These are phyloP conservation scores for Actinomucor elegans DNA, from an alignment of 371 early-diverging fungal genomes.

Conservation along the genomic window DNA sequence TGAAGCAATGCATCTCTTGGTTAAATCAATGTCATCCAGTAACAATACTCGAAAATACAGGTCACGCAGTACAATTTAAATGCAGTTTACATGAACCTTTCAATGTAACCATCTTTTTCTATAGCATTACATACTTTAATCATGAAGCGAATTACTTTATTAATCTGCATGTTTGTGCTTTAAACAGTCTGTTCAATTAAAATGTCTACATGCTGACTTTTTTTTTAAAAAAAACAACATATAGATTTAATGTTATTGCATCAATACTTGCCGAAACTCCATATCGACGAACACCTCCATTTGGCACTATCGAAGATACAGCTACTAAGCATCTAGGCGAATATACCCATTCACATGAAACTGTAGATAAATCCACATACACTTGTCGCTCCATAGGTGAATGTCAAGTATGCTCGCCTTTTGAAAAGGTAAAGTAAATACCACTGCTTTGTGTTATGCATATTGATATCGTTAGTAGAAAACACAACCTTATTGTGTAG, in stretches of 20 bases:
- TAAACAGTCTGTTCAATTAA: no score
- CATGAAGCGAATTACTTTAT: no score
- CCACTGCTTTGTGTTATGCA: background rate
- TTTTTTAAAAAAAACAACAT: no score
- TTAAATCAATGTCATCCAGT: no score
- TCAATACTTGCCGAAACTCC: constrained; percentile 7
- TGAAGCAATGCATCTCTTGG: no score
- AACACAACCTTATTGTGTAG: constrained; percentile 42
- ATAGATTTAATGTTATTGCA: background rate
- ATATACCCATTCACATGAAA: constrained; percentile 49
- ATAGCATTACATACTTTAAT: no score
- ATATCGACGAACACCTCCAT: constrained; percentile 26
- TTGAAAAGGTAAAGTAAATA: constrained; percentile 38
- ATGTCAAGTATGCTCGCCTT: constrained; percentile 42
- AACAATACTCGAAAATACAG: no score
- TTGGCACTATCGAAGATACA: constrained; percentile 7
- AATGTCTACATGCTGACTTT: no score
- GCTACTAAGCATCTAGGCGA: constrained; percentile 28
- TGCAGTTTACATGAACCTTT: no score
- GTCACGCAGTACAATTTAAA: no score
- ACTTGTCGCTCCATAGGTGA: constrained; percentile 42
- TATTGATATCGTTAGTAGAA: constrained; percentile 23
- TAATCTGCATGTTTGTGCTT: no score
- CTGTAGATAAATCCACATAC: constrained; percentile 36
- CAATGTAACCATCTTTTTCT: no score